Evolutionary conservation across 192 early-diverging fungal species (phyloP).

Genomic region (Coemansia sp.): DNA sequence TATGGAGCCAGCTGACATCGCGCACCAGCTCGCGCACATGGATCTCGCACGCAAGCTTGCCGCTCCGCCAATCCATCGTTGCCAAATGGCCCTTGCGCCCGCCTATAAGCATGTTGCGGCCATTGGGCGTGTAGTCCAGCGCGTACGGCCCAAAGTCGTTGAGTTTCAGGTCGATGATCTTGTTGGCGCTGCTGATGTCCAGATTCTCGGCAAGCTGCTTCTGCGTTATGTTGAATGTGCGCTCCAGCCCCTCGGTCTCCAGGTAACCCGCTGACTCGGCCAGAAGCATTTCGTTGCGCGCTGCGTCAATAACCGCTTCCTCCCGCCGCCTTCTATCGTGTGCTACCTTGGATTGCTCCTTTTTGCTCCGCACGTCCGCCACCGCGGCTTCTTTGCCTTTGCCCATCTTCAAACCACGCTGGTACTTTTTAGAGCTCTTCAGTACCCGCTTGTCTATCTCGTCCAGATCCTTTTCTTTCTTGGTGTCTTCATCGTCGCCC

Average conservation of each 20-base stretch:
- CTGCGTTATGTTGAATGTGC: conserved; percentile 86
- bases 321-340: conserved; percentile 63
- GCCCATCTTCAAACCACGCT: conserved; percentile 14
- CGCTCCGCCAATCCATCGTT: conserved; percentile 87
- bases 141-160: conserved; percentile 84
- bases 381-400: conserved; percentile 7
- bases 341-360: conserved; percentile 67
- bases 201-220: conserved; percentile 64
- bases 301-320: conserved; percentile 73
- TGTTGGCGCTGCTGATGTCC: conserved; percentile 72
- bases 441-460: conserved; percentile 15
- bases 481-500: conserved; percentile 3
- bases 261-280: conserved; percentile 78
- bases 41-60: conserved; percentile 76
- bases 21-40: conserved; percentile 88
- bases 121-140: conserved; percentile 91
- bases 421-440: conserved; percentile 37
- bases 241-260: conserved; percentile 88
- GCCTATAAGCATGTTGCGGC: conserved; percentile 72
- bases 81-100: conserved; percentile 87
- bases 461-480: conserved; percentile 6
- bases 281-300: conserved; percentile 76
- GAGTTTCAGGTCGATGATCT: conserved; percentile 82
- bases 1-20: conserved; percentile 95
- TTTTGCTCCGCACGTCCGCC: conserved; percentile 62